Evolutionary conservation across 805 yeast genomes (phyloP), one percentile per base, ranked within the genome.

Genomic region (Hanseniaspora clermontiae): DNA sequence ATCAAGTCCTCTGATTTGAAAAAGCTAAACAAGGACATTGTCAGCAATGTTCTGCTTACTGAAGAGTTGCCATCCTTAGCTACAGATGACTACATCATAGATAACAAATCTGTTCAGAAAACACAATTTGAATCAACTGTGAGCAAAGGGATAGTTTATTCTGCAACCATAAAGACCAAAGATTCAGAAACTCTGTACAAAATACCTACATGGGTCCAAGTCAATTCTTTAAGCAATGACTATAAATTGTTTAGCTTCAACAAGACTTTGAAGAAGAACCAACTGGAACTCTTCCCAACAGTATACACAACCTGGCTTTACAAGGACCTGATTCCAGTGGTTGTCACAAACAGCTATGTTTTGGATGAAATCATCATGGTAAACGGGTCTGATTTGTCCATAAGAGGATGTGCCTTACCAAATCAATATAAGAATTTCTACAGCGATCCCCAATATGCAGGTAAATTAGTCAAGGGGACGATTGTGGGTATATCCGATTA

Each of bases 371-470:
- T 65, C 27, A 58, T 80, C 12, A 69, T 89, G n/a, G 70, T 74
- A 36, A 79, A 79, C 58, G 96, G 97, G 12, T 96, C 97, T 0
- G 78, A 85, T 62, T 68, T 86, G 60, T 84, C 85, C 89, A 72
- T 84, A 37, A 85, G 89, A 2, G 95, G 95, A 19, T 57, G 59
- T 48, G 54, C 51, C 27, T 40, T 57, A 27, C 83, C 83, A 1
- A 59, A 59, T 39, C 61, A 57, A 15, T 48, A 57, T 17, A 48
- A 38, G 14, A 59, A 39, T 29, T 40, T 29, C 19, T 56, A 38
- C 51, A 59, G 49, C 9, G 27, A 15, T 34, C 51, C 52, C 14
- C 20, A 40, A 14, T 20, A 43, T 17, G 20, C 32, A 15, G 12
- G 17, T 0, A 61, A 75, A 5, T 72, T 77, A 5, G 62, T 60